phyloP scores from a whole-genome alignment of 768 basidiomycete species.

The Fistulinella prunicolor region DNA sequence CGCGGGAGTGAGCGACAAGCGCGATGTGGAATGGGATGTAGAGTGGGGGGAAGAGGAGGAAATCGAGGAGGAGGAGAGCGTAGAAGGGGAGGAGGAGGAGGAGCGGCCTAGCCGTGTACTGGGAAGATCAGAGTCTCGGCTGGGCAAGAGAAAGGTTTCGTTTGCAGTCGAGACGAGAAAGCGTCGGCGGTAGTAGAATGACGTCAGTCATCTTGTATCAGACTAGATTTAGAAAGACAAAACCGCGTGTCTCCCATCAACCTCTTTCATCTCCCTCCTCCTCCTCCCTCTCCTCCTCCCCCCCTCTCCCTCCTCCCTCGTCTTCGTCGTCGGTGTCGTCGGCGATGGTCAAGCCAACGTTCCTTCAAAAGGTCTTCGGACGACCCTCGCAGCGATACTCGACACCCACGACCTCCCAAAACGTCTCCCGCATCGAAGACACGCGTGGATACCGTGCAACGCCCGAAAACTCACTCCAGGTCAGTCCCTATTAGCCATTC shows the following conservation, averaged over 20 bases:
- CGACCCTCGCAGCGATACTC: conserved; percentile 63
- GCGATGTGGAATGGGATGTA: conserved; percentile 40
- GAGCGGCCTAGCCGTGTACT: conserved; percentile 40
- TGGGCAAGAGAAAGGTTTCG: conserved; percentile 44
- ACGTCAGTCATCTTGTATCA: conserved; percentile 21
- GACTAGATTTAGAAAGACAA: conserved; percentile 19
- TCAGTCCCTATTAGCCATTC: conserved; percentile 11
- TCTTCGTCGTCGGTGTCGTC: conserved; percentile 5
- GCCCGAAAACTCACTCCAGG: conserved; percentile 14
- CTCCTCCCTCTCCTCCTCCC: background rate
- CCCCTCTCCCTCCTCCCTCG: background rate
- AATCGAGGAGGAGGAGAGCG: conserved; percentile 35
- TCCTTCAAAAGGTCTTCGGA: conserved; percentile 59
- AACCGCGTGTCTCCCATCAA: conserved; percentile 18
- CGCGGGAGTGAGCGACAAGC: conserved; percentile 37
- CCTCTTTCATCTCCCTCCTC: conserved; percentile 1
- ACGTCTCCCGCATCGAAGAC: conserved; percentile 5
- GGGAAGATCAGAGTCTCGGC: conserved; percentile 13
- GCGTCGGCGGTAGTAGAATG: conserved; percentile 13
- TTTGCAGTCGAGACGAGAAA: conserved; percentile 36
- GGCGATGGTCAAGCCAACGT: conserved; percentile 52
- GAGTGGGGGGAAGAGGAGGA: conserved; percentile 39
- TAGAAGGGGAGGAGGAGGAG: conserved; percentile 35
- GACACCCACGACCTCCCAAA: conserved; percentile 19
- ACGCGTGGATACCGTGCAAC: conserved; percentile 8